phyloP scores from a whole-genome alignment of 352 stramenopile species.

The Pelagophyceae sp. region DNA sequence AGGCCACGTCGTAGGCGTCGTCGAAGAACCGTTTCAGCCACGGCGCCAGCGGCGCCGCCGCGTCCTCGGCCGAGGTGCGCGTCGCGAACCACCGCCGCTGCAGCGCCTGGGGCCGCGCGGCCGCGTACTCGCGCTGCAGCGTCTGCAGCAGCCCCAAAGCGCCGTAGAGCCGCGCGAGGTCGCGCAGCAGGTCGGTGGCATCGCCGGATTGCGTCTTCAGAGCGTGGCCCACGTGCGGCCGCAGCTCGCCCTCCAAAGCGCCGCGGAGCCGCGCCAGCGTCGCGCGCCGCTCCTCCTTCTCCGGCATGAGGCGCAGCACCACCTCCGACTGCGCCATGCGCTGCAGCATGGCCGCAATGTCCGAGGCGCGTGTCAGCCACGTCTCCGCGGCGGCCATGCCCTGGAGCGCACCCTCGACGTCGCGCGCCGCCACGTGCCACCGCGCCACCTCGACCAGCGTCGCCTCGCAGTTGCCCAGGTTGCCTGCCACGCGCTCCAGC shows the following conservation, averaged over 20 bases:
- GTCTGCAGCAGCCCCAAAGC: neutral
- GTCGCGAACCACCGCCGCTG: conserved; percentile 3
- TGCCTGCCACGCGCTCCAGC: neutral
- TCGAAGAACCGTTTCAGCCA: conserved; percentile 3
- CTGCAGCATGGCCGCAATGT: neutral
- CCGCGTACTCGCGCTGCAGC: neutral
- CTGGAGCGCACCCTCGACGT: neutral
- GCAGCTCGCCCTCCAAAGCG: neutral
- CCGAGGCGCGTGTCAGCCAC: neutral
- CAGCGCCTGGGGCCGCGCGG: neutral
- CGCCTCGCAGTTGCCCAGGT: neutral
- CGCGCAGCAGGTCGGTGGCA: neutral
- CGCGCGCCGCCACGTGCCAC: neutral
- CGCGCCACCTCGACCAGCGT: neutral
- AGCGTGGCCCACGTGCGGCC: neutral
- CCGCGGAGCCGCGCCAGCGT: neutral
- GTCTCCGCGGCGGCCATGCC: neutral
- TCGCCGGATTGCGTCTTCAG: neutral
- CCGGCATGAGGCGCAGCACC: neutral
- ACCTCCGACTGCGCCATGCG: neutral
- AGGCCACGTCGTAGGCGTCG: neutral
- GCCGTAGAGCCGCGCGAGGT: neutral
- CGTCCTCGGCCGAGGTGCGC: neutral
- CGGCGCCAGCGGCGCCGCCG: neutral
- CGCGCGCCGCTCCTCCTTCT: neutral